These are phyloP conservation scores for Lactarius deliciosus DNA, from an alignment of 768 basidiomycete genomes.

Conservation along the genomic window DNA sequence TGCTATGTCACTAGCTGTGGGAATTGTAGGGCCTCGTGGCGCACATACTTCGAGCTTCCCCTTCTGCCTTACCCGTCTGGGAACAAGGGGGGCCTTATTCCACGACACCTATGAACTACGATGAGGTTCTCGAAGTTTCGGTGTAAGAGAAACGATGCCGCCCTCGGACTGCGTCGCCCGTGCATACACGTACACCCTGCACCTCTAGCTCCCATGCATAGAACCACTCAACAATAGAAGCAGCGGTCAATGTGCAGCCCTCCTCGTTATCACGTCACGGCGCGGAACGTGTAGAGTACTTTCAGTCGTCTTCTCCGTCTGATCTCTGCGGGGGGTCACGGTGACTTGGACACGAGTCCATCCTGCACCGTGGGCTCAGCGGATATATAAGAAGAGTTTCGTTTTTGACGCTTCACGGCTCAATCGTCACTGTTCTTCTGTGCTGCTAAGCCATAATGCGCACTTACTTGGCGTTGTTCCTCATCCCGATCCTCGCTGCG, in stretches of 20 bases:
- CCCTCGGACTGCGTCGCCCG: background rate
- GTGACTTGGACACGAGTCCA: background rate
- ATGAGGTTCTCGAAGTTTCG: background rate
- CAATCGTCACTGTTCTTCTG: background rate
- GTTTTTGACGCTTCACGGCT: background rate
- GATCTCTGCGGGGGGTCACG: background rate
- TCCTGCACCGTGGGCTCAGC: background rate
- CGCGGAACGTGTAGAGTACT: background rate
- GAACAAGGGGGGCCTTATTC: background rate
- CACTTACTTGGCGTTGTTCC: background rate
- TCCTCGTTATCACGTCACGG: background rate
- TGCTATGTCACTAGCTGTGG: background rate
- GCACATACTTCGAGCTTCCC: background rate
- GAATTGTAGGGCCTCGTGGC: background rate
- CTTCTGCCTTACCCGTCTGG: background rate
- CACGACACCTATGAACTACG: background rate
- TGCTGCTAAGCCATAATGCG: background rate
- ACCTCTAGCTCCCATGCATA: background rate
- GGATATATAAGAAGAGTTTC: background rate
- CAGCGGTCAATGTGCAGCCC: background rate
- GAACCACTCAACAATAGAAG: conserved; percentile 1
- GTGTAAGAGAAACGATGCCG: background rate
- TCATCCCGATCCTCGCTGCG: background rate
- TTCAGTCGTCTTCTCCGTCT: background rate
- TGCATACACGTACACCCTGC: conserved; percentile 1